phyloP scores from a whole-genome alignment of 1,284 basidiomycete species.

The Ganoderma boninense region DNA sequence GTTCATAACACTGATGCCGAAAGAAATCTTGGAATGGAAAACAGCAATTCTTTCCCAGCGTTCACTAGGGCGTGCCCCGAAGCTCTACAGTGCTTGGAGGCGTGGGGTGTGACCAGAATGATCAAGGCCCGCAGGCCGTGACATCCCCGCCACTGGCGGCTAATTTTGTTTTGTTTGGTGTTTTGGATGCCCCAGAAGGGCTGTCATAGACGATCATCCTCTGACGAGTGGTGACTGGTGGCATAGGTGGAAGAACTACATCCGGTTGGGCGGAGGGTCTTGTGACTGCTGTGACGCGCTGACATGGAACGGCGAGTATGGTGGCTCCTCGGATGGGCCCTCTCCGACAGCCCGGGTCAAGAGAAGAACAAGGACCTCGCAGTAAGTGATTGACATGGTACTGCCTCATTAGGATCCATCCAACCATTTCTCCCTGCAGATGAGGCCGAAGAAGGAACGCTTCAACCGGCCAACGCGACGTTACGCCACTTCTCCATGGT shows the following conservation, averaged over 20 bases:
- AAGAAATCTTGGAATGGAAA: neutral
- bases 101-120: neutral
- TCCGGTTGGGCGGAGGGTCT: neutral
- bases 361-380: neutral
- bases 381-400: constrained; percentile 9
- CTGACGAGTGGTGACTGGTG: neutral
- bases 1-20: neutral
- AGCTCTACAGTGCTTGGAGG: neutral
- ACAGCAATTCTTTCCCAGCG: neutral
- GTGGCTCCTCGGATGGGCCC: neutral
- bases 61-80: neutral
- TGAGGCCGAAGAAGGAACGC: neutral
- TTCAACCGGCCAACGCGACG: constrained; percentile 9
- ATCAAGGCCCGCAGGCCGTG: neutral
- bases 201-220: neutral
- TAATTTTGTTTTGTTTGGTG: neutral
- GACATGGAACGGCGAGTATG: neutral
- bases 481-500: constrained; percentile 4
- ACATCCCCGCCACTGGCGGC: neutral
- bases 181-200: neutral
- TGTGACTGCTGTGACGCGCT: neutral
- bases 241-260: neutral
- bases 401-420: neutral
- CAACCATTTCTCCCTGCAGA: neutral
- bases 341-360: constrained; percentile 11